A percentile compares a stretch with the other conserved stretches of the same genome.
phyloP scores from a whole-genome alignment of 1,284 basidiomycete genomes.

The Cryptococcus sp. region DNA sequence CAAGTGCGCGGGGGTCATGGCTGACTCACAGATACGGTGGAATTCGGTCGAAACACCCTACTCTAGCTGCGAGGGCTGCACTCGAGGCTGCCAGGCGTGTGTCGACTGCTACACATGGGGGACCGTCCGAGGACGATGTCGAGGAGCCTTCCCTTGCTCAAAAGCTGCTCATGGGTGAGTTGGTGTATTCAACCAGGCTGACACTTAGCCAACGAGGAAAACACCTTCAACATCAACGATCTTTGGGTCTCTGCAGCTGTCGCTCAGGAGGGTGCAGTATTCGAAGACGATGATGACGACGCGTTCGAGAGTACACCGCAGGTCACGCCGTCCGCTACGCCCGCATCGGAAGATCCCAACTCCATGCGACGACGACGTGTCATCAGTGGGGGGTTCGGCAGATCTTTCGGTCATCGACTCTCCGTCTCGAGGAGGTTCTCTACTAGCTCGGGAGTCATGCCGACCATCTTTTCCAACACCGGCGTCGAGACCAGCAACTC shows the following conservation, averaged over 20 bases:
- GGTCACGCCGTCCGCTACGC: constrained; percentile 21
- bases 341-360: constrained; percentile 7
- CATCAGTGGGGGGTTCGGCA: constrained; percentile 6
- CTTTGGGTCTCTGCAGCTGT: constrained; percentile 48
- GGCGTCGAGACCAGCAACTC: constrained; percentile 42
- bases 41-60: constrained; percentile 47
- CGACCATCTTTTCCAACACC: constrained; percentile 46
- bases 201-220: constrained; percentile 46
- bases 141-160: constrained; percentile 67
- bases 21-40: constrained; percentile 36
- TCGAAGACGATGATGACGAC: constrained; percentile 45
- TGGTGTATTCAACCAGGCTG: neutral
- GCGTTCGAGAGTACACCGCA: constrained; percentile 11
- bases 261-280: constrained; percentile 47
- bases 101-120: constrained; percentile 27
- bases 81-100: constrained; percentile 43
- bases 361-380: constrained; percentile 1
- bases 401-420: constrained; percentile 21
- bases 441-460: constrained; percentile 38
- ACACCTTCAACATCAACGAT: constrained; percentile 48
- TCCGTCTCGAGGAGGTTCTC: constrained; percentile 36
- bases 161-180: constrained; percentile 63
- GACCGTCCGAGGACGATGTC: constrained; percentile 19
- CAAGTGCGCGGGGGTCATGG: constrained; percentile 18
- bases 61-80: constrained; percentile 43